phyloP scores from a whole-genome alignment of 805 yeast genomes.

The Hanseniaspora occidentalis region DNA sequence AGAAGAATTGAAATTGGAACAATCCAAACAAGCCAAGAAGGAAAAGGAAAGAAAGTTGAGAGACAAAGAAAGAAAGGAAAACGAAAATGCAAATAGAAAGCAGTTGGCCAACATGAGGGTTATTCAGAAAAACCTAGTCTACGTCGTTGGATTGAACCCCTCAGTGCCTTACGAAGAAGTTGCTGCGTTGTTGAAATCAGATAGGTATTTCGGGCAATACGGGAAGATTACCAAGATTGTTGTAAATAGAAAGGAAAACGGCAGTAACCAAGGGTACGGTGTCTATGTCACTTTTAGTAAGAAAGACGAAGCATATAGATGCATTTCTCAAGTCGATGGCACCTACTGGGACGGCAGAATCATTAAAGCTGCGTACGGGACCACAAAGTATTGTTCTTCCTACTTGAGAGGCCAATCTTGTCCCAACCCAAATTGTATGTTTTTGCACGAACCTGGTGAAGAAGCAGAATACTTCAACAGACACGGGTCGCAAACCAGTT shows the following conservation, averaged over 20 bases:
- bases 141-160: conserved; percentile 90
- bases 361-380: conserved; percentile 92
- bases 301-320: conserved; percentile 90
- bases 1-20: conserved; percentile 76
- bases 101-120: conserved; percentile 95
- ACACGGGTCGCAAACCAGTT: conserved; percentile 6
- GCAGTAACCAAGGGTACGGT: conserved; percentile 69
- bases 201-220: conserved; percentile 95
- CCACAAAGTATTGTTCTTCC: conserved; percentile 96
- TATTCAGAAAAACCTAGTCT: conserved; percentile 94
- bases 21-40: conserved; percentile 63
- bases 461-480: conserved; percentile 95
- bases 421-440: conserved; percentile 98
- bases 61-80: conserved; percentile 86
- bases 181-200: conserved; percentile 70
- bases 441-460: conserved; percentile 97
- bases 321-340: conserved; percentile 88
- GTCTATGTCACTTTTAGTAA: conserved; percentile 89
- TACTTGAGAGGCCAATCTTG: conserved; percentile 91
- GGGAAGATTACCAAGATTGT: conserved; percentile 93
- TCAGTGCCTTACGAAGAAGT: conserved; percentile 76
- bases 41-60: conserved; percentile 74
- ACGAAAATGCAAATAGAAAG: conserved; percentile 67
- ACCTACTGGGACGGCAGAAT: conserved; percentile 84
- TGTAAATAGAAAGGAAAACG: conserved; percentile 58